These are phyloP conservation scores for Teunomyces barrocoloradensis DNA, from an alignment of 805 yeast genomes.

Conservation along the genomic window DNA sequence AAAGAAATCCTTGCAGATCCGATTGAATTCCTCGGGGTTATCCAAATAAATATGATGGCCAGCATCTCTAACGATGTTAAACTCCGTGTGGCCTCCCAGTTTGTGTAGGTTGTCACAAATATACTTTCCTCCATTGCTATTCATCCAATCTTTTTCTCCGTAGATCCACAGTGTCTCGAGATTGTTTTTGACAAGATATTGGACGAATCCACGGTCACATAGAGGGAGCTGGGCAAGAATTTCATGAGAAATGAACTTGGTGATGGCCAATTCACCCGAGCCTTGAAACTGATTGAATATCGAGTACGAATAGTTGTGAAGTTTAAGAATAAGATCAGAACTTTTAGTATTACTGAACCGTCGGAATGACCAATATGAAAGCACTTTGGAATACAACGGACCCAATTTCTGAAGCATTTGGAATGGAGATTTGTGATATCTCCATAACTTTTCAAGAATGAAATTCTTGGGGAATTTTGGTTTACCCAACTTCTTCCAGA, in stretches of 20 bases:
- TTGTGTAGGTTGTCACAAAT: conserved; percentile 24
- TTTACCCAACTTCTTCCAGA: conserved; percentile 35
- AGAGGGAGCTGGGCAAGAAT: conserved; percentile 38
- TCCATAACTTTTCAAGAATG: conserved; percentile 35
- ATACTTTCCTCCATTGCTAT: conserved; percentile 34
- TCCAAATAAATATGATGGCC: conserved; percentile 46
- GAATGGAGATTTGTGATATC: conserved; percentile 37
- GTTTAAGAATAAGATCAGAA: conserved; percentile 26
- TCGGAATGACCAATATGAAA: conserved; percentile 42
- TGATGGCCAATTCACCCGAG: conserved; percentile 43
- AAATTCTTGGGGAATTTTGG: conserved; percentile 37
- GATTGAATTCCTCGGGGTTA: conserved; percentile 34
- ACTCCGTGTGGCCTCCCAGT: conserved; percentile 16
- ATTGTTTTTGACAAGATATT: conserved; percentile 20
- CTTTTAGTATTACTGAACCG: conserved; percentile 31
- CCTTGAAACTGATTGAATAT: conserved; percentile 44
- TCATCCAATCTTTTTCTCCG: conserved; percentile 47
- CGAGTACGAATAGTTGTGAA: conserved; percentile 40
- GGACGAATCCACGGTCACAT: conserved; percentile 38
- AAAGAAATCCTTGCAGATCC: conserved; percentile 22
- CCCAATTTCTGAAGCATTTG: conserved; percentile 37
- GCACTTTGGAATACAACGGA: conserved; percentile 38
- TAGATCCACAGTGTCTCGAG: conserved; percentile 35
- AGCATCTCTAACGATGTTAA: conserved; percentile 29
- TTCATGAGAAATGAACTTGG: conserved; percentile 39